A percentile compares a stretch with the other conserved stretches of the same genome.
phyloP scores from a whole-genome alignment of 495 filamentous ascomycete genomes.

The Elaphomyces granulatus region DNA sequence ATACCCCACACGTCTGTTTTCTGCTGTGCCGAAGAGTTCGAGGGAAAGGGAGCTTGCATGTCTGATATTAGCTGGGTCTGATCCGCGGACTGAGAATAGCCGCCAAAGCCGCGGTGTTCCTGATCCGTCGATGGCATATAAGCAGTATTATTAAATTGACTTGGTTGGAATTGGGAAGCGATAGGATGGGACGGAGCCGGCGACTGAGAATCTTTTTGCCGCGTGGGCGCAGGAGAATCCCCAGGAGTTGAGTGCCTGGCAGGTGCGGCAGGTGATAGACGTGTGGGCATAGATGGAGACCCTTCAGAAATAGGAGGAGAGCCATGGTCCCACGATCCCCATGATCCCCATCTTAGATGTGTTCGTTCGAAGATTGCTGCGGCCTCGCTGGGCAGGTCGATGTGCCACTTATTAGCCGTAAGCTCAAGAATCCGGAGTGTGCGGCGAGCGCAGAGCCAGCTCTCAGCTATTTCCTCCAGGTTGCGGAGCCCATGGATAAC shows the following conservation, averaged over 20 bases:
- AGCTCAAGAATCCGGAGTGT: constrained; percentile 75
- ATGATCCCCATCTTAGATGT: constrained; percentile 39
- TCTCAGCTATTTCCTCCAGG: constrained; percentile 89
- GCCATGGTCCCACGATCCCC: constrained; percentile 31
- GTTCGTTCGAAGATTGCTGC: constrained; percentile 52
- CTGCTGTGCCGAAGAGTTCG: not conserved
- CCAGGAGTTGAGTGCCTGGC: constrained; percentile 11
- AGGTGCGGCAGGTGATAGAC: constrained; percentile 7
- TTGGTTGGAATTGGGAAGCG: not conserved
- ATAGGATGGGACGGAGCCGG: not conserved
- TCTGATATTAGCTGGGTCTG: not conserved
- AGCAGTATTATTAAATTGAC: not conserved
- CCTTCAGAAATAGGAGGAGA: constrained; percentile 22
- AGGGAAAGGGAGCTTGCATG: not conserved
- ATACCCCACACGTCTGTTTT: not conserved
- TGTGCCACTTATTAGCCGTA: constrained; percentile 75
- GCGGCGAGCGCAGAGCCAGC: constrained; percentile 80
- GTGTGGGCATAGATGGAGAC: constrained; percentile 2
- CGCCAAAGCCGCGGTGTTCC: not conserved
- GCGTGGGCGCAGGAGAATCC: constrained; percentile 3
- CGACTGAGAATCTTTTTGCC: constrained; percentile 6
- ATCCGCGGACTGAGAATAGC: not conserved
- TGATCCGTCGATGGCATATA: not conserved
- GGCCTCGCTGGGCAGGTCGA: constrained; percentile 77
- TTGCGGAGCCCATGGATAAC: constrained; percentile 82